Conservation (phyloP, 2,329 filamentous ascomycete species). For the Teratosphaeria nubilosa region DNA sequence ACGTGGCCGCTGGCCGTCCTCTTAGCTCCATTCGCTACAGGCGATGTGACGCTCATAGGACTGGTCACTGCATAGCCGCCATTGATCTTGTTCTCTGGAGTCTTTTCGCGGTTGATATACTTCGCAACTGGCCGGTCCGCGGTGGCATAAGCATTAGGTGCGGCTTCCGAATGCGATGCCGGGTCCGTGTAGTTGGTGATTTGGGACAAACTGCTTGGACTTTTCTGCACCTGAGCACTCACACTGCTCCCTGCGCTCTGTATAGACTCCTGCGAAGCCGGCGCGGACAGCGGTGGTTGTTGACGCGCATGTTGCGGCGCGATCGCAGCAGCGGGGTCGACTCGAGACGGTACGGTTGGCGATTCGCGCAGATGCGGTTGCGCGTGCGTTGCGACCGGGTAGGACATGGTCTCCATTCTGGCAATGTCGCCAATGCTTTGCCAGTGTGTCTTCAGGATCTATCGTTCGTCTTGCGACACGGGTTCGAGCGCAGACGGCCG, state of each 20-base stretch:
- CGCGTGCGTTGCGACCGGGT: constrained; percentile 6
- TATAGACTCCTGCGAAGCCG: constrained; percentile 22
- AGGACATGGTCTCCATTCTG: constrained; percentile 9
- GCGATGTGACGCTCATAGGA: constrained; percentile 32
- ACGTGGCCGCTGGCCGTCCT: constrained; percentile 66
- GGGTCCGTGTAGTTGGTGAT: constrained; percentile 22
- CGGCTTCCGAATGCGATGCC: constrained; percentile 17
- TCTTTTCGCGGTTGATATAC: constrained; percentile 2
- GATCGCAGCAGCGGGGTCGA: constrained; percentile 3
- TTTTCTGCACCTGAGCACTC: constrained; percentile 7
- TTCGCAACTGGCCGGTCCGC: neutral
- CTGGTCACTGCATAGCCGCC: constrained; percentile 22
- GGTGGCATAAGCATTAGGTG: neutral
- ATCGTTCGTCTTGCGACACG: neutral
- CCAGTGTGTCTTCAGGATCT: neutral
- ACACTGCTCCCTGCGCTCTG: constrained; percentile 17
- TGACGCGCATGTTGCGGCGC: constrained; percentile 17
- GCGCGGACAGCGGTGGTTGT: constrained; percentile 15
- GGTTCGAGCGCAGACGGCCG: neutral
- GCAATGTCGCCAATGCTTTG: neutral
- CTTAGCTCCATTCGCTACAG: constrained; percentile 49
- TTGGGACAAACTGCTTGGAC: constrained; percentile 21
- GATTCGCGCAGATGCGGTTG: constrained; percentile 8
- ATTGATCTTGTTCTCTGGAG: constrained; percentile 7
- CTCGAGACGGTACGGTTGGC: neutral